Base-by-base conservation (phyloP, 2,329 filamentous ascomycete genomes). In the Scedosporium dehoogii region DNA sequence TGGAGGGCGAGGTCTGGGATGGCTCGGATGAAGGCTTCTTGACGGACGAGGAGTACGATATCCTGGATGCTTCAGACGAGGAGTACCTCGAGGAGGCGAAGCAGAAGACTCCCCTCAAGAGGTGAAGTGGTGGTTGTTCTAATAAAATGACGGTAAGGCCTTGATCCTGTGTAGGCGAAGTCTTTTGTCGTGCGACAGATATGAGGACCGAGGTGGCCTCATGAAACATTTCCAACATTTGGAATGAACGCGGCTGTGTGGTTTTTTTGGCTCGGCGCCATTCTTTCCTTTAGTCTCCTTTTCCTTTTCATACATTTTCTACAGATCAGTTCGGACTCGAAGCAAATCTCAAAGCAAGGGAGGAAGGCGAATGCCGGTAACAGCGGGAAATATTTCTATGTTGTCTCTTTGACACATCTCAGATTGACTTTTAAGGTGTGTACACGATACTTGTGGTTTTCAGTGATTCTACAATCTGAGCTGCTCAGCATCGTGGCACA, bases 11-110 rank as follows among this genome's bases (percentile, higher is more conserved):
- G n/a, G 86, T 87, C 57, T 85, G 82, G 79, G 81, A 85, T 48
- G 78, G 75, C n/a, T 83, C 81, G 1, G 85, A 86, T 12, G 85
- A 89, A 64, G 90, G 88, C 12, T 97, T 96, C 80, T 77, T 96
- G 80, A 97, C 94, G 0, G 94, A 99, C 66, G 94, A 97, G 74
- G 94, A 99, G 77, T 99, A 97, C 73, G 94, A 99, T 70, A 92
- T 97, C 67, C 85, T 97, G 56, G 92, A 97, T 77, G 93, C 92
- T 53, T 96, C 91, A 64, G 93, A 97, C 68, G 90, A 96, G 73
- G 93, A 97, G 73, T 88, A 83, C 67, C 73, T 85, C 60, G 81
- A 81, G 65, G 84, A 84, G 69, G 78, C 82, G 70, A 74, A 78
- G 68, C 76, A 75, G 69, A 75, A 72, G 69, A 65, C 70, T 63